phyloP scores from a whole-genome alignment of 2,329 filamentous ascomycete genomes.

The Aspergillus sp. region DNA sequence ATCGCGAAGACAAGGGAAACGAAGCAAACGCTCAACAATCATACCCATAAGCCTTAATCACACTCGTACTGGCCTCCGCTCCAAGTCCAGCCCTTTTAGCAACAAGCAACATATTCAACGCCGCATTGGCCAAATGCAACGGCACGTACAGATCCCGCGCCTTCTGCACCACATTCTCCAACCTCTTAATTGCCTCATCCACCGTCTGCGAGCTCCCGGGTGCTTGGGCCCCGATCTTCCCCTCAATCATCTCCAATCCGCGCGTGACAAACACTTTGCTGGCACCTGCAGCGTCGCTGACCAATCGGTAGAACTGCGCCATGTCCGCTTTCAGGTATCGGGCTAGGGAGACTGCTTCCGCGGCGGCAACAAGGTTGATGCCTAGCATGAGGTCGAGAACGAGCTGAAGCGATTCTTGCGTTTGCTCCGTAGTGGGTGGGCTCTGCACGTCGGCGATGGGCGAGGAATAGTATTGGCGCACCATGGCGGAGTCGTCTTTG shows the following conservation, averaged over 20 bases:
- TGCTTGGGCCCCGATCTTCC: constrained; percentile 21
- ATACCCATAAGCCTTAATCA: constrained; percentile 33
- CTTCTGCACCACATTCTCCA: constrained; percentile 45
- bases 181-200: constrained; percentile 36
- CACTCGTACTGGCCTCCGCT: constrained; percentile 29
- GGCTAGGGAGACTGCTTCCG: constrained; percentile 51
- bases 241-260: constrained; percentile 38
- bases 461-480: constrained; percentile 52
- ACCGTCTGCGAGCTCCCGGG: constrained; percentile 37
- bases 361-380: constrained; percentile 51
- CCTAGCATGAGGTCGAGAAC: constrained; percentile 45
- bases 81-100: constrained; percentile 34
- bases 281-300: constrained; percentile 49
- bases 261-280: constrained; percentile 46
- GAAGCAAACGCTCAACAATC: neutral
- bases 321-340: constrained; percentile 47
- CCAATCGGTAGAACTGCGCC: constrained; percentile 47
- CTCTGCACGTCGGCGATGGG: constrained; percentile 39
- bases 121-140: constrained; percentile 38
- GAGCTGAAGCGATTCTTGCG: constrained; percentile 40
- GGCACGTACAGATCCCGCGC: constrained; percentile 40
- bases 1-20: too few relatives aligned
- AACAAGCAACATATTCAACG: constrained; percentile 34
- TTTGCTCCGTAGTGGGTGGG: constrained; percentile 24
- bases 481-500: constrained; percentile 57